phyloP scores from a whole-genome alignment of 179 eudicot species.

The Gypsophila paniculata region DNA sequence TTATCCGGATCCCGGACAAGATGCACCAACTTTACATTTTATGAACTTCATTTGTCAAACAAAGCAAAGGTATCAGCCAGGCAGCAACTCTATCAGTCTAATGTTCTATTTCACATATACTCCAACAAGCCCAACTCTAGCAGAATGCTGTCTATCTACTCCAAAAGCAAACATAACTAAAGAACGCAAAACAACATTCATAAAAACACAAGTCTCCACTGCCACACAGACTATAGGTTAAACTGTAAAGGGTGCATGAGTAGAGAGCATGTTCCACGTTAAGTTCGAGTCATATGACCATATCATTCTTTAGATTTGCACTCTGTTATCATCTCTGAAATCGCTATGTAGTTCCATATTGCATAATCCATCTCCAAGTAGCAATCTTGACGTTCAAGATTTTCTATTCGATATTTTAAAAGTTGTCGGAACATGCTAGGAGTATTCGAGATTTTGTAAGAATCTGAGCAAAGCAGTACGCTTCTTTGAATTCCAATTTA shows the following conservation, averaged over 20 bases:
- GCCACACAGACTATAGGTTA: not conserved
- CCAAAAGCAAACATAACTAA: not conserved
- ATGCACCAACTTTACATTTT: conserved; percentile 1
- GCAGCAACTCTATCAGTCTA: not conserved
- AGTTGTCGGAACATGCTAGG: not conserved
- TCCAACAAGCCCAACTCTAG: not conserved
- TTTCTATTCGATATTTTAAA: not conserved
- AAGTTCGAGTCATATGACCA: not conserved
- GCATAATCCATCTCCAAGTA: not conserved
- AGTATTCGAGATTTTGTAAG: not conserved
- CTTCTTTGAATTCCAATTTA: not conserved
- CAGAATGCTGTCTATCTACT: not conserved
- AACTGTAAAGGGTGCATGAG: not conserved
- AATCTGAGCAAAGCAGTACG: not conserved
- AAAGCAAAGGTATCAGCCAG: not conserved
- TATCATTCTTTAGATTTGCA: not conserved
- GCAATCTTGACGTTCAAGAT: not conserved
- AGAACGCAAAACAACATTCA: conserved; percentile 6
- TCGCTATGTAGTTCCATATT: not conserved
- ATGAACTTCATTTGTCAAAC: not conserved
- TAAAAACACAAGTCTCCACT: not conserved
- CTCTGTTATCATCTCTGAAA: not conserved
- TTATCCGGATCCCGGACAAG: not conserved
- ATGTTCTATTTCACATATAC: not conserved
- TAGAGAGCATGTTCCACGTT: not conserved